A percentile compares a stretch with the other conserved stretches of the same genome.
Evolutionary conservation across 1,284 basidiomycete species (phyloP).

Genomic region (Cryptococcus neoformans): DNA sequence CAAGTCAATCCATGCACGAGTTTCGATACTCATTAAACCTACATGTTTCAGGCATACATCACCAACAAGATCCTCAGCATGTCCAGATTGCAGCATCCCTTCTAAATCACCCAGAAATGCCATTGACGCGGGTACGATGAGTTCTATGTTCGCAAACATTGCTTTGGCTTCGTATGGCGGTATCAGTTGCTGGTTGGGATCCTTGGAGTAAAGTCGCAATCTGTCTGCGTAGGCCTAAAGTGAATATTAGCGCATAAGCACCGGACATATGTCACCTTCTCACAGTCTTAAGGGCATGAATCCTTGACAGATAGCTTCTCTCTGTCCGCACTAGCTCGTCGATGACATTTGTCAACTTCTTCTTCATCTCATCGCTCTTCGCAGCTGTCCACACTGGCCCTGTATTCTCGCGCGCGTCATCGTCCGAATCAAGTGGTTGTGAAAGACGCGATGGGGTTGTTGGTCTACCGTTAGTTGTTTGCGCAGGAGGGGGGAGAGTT

Average conservation of each 20-base stretch:
- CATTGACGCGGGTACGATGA: conserved; percentile 79
- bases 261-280: conserved; percentile 1
- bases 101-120: conserved; percentile 83
- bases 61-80: conserved; percentile 63
- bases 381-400: conserved; percentile 18
- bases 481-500: conserved; percentile 20
- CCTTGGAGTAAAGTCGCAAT: conserved; percentile 75
- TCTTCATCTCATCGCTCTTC: conserved; percentile 34
- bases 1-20: not conserved
- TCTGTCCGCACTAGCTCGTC: conserved; percentile 48
- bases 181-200: conserved; percentile 80
- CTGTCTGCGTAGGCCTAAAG: conserved; percentile 78
- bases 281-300: conserved; percentile 43
- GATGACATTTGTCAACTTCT: conserved; percentile 26
- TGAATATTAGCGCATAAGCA: not conserved
- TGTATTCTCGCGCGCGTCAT: conserved; percentile 11
- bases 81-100: conserved; percentile 59
- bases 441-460: conserved; percentile 23
- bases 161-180: conserved; percentile 86
- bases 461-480: conserved; percentile 11
- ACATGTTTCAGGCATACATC: conserved; percentile 79
- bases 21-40: conserved; percentile 18
- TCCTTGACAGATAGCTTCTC: conserved; percentile 41
- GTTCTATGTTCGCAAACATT: conserved; percentile 91
- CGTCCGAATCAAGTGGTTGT: conserved; percentile 3